phyloP scores from a whole-genome alignment of 2,329 filamentous ascomycete species.

The Diaporthe citri region DNA sequence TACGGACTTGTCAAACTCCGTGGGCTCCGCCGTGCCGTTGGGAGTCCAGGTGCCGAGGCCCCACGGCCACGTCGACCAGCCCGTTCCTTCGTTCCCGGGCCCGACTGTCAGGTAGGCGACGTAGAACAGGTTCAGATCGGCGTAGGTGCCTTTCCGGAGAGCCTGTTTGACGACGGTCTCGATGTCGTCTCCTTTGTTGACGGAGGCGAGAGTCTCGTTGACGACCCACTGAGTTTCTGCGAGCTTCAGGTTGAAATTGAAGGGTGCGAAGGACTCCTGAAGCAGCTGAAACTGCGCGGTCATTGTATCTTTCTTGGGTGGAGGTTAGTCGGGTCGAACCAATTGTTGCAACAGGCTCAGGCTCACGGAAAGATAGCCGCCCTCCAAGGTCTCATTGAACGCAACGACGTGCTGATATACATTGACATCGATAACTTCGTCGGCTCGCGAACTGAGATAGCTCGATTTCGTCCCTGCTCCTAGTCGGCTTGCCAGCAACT shows the following conservation, averaged over 20 bases:
- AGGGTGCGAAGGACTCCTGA: constrained; percentile 9
- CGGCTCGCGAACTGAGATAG: background rate
- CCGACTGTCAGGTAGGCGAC: constrained; percentile 5
- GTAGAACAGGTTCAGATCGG: constrained; percentile 22
- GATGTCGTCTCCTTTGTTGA: constrained; percentile 17
- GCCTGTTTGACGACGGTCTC: constrained; percentile 22
- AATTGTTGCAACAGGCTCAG: background rate
- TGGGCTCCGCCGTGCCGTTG: constrained; percentile 9
- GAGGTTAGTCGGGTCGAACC: background rate
- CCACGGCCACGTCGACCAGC: constrained; percentile 18
- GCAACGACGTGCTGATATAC: constrained; percentile 25
- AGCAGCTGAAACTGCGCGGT: constrained; percentile 15
- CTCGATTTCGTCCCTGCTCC: background rate
- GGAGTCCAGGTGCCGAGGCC: background rate
- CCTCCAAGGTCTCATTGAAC: constrained; percentile 8
- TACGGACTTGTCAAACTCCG: constrained; percentile 15
- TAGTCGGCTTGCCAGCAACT: background rate
- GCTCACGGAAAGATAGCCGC: constrained; percentile 21
- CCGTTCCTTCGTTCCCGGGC: background rate
- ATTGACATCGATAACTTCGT: constrained; percentile 14
- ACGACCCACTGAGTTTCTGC: constrained; percentile 19
- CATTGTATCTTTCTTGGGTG: constrained; percentile 6
- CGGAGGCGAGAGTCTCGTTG: background rate
- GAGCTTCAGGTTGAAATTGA: constrained; percentile 15
- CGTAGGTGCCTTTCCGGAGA: constrained; percentile 20